These are phyloP conservation scores for Apium graveolens DNA, from an alignment of 129 eudicot species.

Conservation along the genomic window DNA sequence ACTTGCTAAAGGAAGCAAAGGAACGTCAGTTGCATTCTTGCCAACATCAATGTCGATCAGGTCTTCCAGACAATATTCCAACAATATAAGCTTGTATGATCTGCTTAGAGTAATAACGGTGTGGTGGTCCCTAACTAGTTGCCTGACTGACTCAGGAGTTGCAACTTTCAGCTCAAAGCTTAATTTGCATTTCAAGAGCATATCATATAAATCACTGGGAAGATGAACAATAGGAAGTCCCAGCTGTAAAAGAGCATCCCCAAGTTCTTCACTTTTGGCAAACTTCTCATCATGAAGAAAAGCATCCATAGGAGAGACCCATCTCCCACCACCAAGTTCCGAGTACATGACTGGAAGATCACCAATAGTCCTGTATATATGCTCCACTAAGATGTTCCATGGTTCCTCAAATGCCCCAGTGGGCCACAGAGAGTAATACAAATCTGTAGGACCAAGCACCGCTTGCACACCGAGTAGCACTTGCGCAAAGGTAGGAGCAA, in stretches of 20 bases:
- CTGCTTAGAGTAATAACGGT: constrained; percentile 37
- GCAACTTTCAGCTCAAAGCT: constrained; percentile 56
- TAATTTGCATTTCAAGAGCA: constrained; percentile 54
- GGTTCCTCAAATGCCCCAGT: constrained; percentile 94
- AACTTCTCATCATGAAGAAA: constrained; percentile 72
- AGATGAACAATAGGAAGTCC: constrained; percentile 73
- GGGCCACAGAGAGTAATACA: constrained; percentile 88
- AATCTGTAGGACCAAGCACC: constrained; percentile 51
- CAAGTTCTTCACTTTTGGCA: constrained; percentile 49
- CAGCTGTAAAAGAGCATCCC: constrained; percentile 69
- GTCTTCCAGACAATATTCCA: constrained; percentile 99
- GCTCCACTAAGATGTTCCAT: constrained; percentile 80
- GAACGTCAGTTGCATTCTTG: constrained; percentile 45
- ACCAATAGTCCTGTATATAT: constrained; percentile 50
- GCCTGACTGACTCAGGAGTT: constrained; percentile 83
- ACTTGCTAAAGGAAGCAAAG: constrained; percentile 88
- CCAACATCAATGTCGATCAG: constrained; percentile 82
- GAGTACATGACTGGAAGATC: constrained; percentile 72
- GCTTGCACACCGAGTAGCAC: constrained; percentile 68
- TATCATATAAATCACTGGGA: constrained; percentile 52
- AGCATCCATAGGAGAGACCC: constrained; percentile 69
- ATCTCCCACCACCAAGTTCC: constrained; percentile 75
- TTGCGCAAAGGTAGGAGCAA: constrained; percentile 59
- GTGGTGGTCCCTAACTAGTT: constrained; percentile 38
- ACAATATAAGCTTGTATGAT: constrained; percentile 53